A percentile compares a stretch with the other conserved stretches of the same genome.
phyloP scores from a whole-genome alignment of 345 rosid species.

The Corymbia maculata region DNA sequence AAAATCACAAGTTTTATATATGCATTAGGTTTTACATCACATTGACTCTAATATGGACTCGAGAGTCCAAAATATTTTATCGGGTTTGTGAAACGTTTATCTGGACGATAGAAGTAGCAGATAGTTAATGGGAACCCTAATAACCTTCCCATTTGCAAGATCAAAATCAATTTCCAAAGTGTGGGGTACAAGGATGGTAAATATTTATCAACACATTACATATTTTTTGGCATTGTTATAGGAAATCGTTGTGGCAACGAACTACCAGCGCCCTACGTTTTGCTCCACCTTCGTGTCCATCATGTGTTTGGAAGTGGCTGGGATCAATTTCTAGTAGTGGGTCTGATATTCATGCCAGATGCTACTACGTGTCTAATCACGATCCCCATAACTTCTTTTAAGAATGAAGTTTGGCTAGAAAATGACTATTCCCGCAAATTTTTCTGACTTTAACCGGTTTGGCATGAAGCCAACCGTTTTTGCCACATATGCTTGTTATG shows the following conservation, averaged over 20 bases:
- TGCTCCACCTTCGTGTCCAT: background rate
- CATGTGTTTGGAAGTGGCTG: rapidly evolving
- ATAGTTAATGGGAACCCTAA: background rate
- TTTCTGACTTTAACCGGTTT: background rate
- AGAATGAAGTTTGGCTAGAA: background rate
- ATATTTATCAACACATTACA: background rate
- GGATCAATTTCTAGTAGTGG: background rate
- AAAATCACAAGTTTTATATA: rapidly evolving
- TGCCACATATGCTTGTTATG: too few species aligned
- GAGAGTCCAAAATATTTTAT: background rate
- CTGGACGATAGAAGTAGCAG: rapidly evolving
- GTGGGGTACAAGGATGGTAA: background rate
- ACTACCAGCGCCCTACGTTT: background rate
- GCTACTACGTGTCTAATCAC: rapidly evolving
- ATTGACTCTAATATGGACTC: rapidly evolving
- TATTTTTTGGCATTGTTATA: background rate
- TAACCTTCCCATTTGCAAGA: background rate
- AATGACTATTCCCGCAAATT: rapidly evolving
- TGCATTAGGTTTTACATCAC: background rate
- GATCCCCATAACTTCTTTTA: background rate
- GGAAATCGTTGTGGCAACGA: rapidly evolving
- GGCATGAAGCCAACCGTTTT: background rate
- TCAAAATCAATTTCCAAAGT: background rate
- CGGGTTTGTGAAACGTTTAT: rapidly evolving
- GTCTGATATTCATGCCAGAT: background rate